Evolutionary conservation across 2,329 filamentous ascomycete genomes (phyloP), one percentile per base, ranked within the genome.

Genomic region (Ascochyta fabae): DNA sequence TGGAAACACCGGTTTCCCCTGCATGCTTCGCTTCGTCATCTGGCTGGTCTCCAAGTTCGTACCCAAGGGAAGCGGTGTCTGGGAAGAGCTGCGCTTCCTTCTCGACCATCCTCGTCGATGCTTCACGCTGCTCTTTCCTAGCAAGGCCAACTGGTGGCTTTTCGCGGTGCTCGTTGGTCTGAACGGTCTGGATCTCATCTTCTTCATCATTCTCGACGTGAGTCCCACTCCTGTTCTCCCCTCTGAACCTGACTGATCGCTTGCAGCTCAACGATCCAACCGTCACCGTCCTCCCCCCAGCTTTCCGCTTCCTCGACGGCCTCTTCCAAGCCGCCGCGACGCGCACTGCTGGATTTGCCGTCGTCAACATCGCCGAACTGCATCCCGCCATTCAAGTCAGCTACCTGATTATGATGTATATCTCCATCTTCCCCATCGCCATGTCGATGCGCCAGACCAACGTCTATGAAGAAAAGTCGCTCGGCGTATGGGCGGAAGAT

Each of bases 341-440:
- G 1, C 83, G 95, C 71, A 98, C 95, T 0, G 94, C 95, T 3
- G 94, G 95, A 0, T 96, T 97, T 69, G 83, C 90, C 1, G 90
- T 90, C 27, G 85, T 98, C 65, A 92, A 89, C 71, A 79, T 98
- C 35, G 80, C 89, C 1, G 78, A 84, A 0, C 80, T 99, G 2
- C 93, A 98, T 64, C 93, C 95, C 1, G 95, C 90, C 3, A 91
- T 97, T 54, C 93, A 96, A 68, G 92, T 96, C 13, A 91, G 92
- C 23, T 98, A 97, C 78, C 81, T 98, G 76, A 88, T 98, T 75
- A 98, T 98, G 95, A 98, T 98, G 95, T 98, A 98, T 76, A 96
- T 98, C 59, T 96, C 93, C 54, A 91, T 97, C 56, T 96, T 96
- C 66, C 94, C 94, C 5, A 96, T 98, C 66, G 94, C 95, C 71